Evolutionary conservation across 352 stramenopile species (phyloP).

Genomic region (Chrysophaeum taylorii): DNA sequence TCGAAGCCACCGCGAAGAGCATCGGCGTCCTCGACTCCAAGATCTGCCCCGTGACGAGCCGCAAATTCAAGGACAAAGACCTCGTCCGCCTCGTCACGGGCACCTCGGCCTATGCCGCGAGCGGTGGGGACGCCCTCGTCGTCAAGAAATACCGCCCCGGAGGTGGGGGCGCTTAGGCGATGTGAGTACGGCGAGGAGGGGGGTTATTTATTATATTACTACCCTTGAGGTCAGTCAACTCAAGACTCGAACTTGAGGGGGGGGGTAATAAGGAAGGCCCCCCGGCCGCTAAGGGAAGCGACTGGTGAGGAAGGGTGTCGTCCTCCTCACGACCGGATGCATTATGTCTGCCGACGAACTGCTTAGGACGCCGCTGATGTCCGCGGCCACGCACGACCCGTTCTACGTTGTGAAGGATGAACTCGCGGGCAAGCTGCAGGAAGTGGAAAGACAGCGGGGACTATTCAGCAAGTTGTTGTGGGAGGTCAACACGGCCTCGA

Average conservation of each 20-base stretch:
- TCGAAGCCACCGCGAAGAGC: constrained; percentile 37
- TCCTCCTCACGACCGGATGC: too few species aligned
- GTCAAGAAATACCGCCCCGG: constrained; percentile 39
- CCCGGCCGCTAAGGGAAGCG: too few species aligned
- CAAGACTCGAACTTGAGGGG: too few species aligned
- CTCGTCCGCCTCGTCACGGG: constrained; percentile 43
- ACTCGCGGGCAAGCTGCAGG: background rate
- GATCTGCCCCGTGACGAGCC: constrained; percentile 40
- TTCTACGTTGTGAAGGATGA: constrained; percentile 14
- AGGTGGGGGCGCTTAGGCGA: background rate
- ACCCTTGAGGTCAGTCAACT: too few species aligned
- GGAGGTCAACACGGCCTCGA: background rate
- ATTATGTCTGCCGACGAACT: background rate
- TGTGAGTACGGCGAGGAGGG: too few species aligned
- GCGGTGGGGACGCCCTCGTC: constrained; percentile 31
- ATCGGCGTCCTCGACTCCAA: constrained; percentile 10
- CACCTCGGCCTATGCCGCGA: constrained; percentile 42
- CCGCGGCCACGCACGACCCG: background rate
- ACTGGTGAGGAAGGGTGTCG: too few species aligned
- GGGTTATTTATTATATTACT: too few species aligned
- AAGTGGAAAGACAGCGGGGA: background rate
- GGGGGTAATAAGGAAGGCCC: too few species aligned
- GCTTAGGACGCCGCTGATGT: background rate
- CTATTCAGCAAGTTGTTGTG: background rate
- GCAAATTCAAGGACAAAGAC: constrained; percentile 46